Percentiles rank a stretch among this genome's conserved stretches.
phyloP scores from a whole-genome alignment of 306 rosid species.

The Cucurbita ficifolia region DNA sequence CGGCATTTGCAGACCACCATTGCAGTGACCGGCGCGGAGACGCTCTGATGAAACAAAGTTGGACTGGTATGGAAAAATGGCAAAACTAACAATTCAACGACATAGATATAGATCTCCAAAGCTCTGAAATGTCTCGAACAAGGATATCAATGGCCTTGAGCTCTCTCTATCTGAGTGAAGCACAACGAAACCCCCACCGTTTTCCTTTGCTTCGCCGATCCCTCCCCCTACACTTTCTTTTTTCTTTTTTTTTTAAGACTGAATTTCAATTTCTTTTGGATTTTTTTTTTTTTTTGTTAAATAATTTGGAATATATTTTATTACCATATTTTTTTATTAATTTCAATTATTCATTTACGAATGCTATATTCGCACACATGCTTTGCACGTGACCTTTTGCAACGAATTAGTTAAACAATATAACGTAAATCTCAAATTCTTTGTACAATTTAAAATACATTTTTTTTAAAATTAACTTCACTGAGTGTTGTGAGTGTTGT shows the following conservation, averaged over 20 bases:
- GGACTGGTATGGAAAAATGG: not conserved
- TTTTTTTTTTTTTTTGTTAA: not conserved
- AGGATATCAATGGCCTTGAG: not conserved
- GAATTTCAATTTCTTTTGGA: not conserved
- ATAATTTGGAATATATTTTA: no score
- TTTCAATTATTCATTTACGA: not conserved
- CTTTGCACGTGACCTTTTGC: no score
- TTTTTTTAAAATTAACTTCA: no score
- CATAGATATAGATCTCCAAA: not conserved
- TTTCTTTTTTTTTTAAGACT: not conserved
- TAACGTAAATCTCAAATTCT: no score
- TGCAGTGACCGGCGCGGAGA: constrained; percentile 30
- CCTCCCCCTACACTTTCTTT: not conserved
- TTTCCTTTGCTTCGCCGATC: not conserved
- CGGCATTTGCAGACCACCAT: constrained; percentile 99
- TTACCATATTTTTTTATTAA: not conserved
- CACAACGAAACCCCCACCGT: constrained; percentile 6
- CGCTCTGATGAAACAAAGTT: not conserved
- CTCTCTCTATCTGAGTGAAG: not conserved
- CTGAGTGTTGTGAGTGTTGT: no score
- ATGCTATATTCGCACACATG: no score
- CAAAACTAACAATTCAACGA: not conserved
- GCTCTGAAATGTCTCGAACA: not conserved
- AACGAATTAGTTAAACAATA: no score
- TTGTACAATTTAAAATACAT: no score